Base-by-base conservation (phyloP, 306 rosid species). In the Abrus precatorius region DNA sequence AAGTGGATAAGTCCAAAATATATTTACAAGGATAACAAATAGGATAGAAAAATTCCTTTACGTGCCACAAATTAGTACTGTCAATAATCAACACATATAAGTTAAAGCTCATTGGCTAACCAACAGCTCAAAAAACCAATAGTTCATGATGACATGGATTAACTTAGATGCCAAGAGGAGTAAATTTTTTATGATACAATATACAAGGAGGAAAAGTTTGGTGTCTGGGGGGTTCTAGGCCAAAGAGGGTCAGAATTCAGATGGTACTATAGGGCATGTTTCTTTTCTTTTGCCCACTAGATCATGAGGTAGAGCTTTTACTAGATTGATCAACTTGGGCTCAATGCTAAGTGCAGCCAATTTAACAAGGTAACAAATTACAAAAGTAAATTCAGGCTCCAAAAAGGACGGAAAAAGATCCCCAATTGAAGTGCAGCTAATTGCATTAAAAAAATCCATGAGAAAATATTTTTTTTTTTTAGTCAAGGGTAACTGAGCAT, bases 31-130 rank as follows among this genome's bases (percentile, higher is more conserved):
- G 9, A 59, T 8, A 41, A 59, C 57, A 57, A 34, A 54, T 34
- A 43, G 62, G 41, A 53, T 77, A 38, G 33, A 45, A 63, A 60
- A 40, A 2, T 47, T 45, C 62, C 5, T 29, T 30, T 27, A 28
- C 5, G 77, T 6, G 79, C 40, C 7, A 27, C 12, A 30, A 28
- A 73, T 38, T 68, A 64, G 12, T 79, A 27, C 74, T 7, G 41
- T 60, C 59, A 32, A 48, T 33, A 3, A 13, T 29, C 29, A 11
- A 61, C 44, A 61, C n/a, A 60, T 67, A 36, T 45, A 78, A 60
- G 75, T 79, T 68, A 65, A 27, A 68, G 67, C 76, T 52, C 78
- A 65, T 56, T 55, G 38, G 55, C 75, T 47, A 85, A 73, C 57
- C 54, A 74, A 59, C 36, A 59, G 33, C 29, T 48, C 7, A 41